Conservation (phyloP, 2,329 filamentous ascomycete species). For the Pseudogymnoascus sp. region DNA sequence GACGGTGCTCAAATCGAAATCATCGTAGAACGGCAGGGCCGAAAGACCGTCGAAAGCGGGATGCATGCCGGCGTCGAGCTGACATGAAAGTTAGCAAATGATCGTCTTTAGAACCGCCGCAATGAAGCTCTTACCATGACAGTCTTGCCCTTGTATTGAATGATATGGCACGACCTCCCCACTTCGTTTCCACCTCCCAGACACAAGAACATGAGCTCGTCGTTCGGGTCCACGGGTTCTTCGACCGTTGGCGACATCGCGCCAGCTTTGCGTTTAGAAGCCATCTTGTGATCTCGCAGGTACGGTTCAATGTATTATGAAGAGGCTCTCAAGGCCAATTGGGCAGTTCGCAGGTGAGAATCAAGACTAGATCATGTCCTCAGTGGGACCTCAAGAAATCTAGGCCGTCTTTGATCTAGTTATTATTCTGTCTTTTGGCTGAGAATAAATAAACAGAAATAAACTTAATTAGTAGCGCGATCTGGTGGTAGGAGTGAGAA, state of each 20-base stretch:
- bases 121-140: conserved; percentile 68
- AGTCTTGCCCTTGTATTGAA: conserved; percentile 98
- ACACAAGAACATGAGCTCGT: conserved; percentile 90
- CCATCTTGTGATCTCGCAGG: conserved; percentile 51
- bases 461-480: neutral
- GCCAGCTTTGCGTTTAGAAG: conserved; percentile 83
- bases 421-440: neutral
- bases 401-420: neutral
- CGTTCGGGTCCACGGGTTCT: conserved; percentile 83
- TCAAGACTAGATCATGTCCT: neutral
- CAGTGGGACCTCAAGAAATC: neutral
- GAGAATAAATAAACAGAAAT: neutral
- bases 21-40: conserved; percentile 92
- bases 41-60: conserved; percentile 92
- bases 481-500: neutral
- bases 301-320: neutral
- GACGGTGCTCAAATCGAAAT: conserved; percentile 95
- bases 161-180: conserved; percentile 91
- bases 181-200: conserved; percentile 96
- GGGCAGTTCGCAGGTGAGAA: conserved; percentile 1
- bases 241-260: conserved; percentile 64
- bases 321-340: neutral
- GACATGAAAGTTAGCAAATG: conserved; percentile 10
- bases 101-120: conserved; percentile 1
- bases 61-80: conserved; percentile 97